phyloP scores from a whole-genome alignment of 306 rosid genomes.

The Cucurbita moschata region DNA sequence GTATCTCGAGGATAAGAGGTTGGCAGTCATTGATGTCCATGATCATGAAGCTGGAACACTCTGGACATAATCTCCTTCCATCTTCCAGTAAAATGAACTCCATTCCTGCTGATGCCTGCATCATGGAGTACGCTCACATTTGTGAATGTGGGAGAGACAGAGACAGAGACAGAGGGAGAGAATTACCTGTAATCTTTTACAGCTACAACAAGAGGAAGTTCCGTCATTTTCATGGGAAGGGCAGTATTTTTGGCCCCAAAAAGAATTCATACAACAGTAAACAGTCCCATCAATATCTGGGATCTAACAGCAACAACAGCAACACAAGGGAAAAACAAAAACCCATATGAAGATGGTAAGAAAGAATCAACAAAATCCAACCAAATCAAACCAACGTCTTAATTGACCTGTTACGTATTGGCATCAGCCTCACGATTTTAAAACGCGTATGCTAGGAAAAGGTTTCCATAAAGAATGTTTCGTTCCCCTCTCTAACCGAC shows the following conservation, averaged over 20 bases:
- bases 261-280: conserved; percentile 83
- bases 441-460: no score
- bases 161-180: neutral
- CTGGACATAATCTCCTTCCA: conserved; percentile 76
- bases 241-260: conserved; percentile 83
- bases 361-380: neutral
- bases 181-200: conserved; percentile 89
- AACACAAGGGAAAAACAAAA: neutral
- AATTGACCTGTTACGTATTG: no score
- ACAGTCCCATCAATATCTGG: conserved; percentile 59
- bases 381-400: neutral
- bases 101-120: conserved; percentile 66
- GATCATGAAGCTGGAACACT: conserved; percentile 75
- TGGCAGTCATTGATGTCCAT: conserved; percentile 95
- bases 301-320: conserved; percentile 31
- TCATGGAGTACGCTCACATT: neutral
- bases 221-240: conserved; percentile 87
- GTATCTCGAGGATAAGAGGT: conserved; percentile 86
- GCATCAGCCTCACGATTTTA: no score
- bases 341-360: neutral
- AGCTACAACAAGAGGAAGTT: conserved; percentile 89
- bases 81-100: conserved; percentile 71
- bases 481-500: no score
- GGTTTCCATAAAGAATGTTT: no score
- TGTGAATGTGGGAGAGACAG: neutral